Base-by-base conservation (phyloP, 805 yeast species). In the Starmera dryadoides region DNA sequence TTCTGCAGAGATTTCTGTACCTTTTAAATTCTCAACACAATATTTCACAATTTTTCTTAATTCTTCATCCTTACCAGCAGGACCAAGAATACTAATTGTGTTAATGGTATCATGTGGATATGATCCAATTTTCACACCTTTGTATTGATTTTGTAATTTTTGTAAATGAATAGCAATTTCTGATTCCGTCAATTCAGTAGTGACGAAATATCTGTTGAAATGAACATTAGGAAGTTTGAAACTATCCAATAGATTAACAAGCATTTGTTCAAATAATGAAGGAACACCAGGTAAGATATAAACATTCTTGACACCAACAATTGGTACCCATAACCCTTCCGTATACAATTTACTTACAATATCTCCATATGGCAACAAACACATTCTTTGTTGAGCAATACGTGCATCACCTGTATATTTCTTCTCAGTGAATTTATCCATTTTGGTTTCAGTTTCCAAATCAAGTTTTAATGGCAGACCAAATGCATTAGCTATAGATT, bases 221-320 rank as follows among this genome's bases (percentile, higher is more conserved):
- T 52, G 43, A 31, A 25, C 28, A 25, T 25, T 25, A n/a, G 28
- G 28, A 12, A 25, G 12, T 4, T 25, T 12, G 4, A 25, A 25
- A 8, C 28, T 25, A 5, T 54, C 49, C 42, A 68, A 41, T 66
- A 59, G 54, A 69, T 58, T 2, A 68, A 71, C 56, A 12, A 86
- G 53, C 43, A 87, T 62, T 35, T 59, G 60, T 41, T 70, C 72
- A 58, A 85, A 88, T 23, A 87, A 62, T 45, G 75, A 78, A 0
- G 96, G 95, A 9, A 88, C 80, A 0, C 96, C 96, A 0, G 96
- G 96, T 34, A 87, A 66, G 12, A 88, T 73, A 51, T 75, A 81
- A 1, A 86, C 77, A 47, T 78, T 75, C 35, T 79, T 67, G n/a
- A 87, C 63, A 0, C 77, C 75, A 2, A 86, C 88, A 5, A 86